phyloP scores from a whole-genome alignment of 2,329 filamentous ascomycete species.

The Exophiala oligosperma region DNA sequence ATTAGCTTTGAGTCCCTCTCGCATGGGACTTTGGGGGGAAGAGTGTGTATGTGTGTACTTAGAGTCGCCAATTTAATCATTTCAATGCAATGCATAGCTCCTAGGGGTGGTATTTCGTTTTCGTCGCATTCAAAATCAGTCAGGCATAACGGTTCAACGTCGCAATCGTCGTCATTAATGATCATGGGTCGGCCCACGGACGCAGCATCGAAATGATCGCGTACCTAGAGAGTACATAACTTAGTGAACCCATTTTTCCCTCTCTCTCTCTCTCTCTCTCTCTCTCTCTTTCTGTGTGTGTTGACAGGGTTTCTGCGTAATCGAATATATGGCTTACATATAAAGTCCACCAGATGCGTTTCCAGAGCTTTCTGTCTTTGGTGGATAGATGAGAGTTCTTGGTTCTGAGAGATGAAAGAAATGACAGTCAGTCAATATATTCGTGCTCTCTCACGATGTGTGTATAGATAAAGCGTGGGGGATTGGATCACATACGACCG shows the following conservation, averaged over 20 bases:
- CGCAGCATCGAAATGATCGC: constrained; percentile 21
- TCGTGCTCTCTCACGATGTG: background rate
- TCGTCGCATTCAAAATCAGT: constrained; percentile 25
- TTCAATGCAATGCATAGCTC: constrained; percentile 12
- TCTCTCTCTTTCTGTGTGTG: background rate
- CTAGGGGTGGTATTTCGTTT: constrained; percentile 7
- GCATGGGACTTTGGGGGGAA: background rate
- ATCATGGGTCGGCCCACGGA: constrained; percentile 30
- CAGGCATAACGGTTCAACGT: constrained; percentile 25
- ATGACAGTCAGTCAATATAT: constrained; percentile 23
- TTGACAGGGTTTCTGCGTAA: background rate
- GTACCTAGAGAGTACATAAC: constrained; percentile 3
- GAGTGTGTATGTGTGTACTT: background rate
- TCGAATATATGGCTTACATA: constrained; percentile 8
- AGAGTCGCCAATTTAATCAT: constrained; percentile 16
- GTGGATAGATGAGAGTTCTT: constrained; percentile 7
- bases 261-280: background rate
- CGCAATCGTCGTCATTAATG: constrained; percentile 31
- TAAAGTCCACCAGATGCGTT: constrained; percentile 28
- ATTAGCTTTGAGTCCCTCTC: constrained; percentile 6
- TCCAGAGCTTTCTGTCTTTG: constrained; percentile 21
- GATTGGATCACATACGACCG: constrained; percentile 56
- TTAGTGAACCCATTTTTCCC: background rate
- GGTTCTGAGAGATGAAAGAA: background rate
- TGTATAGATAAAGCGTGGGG: background rate